Base-by-base conservation (phyloP, 2,329 filamentous ascomycete species). In the Pseudonectria foliicola region DNA sequence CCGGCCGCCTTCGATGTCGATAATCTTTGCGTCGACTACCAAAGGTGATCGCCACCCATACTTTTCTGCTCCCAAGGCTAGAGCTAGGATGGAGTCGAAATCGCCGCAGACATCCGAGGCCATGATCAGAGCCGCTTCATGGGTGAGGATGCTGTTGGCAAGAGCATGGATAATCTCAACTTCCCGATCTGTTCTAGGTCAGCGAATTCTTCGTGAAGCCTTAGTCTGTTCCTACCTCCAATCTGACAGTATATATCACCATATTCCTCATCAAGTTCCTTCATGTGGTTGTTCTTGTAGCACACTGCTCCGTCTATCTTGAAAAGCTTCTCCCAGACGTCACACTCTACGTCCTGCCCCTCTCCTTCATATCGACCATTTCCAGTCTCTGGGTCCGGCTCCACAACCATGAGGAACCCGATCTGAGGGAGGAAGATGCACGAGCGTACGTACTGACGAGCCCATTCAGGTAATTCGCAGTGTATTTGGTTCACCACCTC, bases 391-490 rank as follows among this genome's bases (percentile, higher is more conserved):
- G 52, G 41, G 29, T 59, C 50, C 8, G 42, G 38, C 46, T 87
- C 75, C 12, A 94, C 79, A 0, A 82, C 79, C 3, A 88, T 84
- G 25, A 95, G 73, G 54, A 95, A 98, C 0, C 92, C 92, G 25
- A 95, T 75, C 51, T 95, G 88, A 1, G 89, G 90, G 42, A 94
- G 83, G 56, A 92, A 95, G 13, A 92, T 82, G 43, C 93, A 93
- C 35, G 89, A 89, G 24, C 71, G 67, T 11, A 81, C 61, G 39
- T 73, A 68, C 21, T 61, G 55, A 16, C 57, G 57, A 13, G 69
- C 68, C 68, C 71, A 71, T 39, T 73, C 67, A 1, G 88, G 82
- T 13, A 92, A 65, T 2, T 70, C 68, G 11, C 61, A 57, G 1
- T 74, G 73, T 37, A 95, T 66, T n/a, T 76, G 71, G 13, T 69